phyloP scores from a whole-genome alignment of 1,284 basidiomycete genomes.

The Porphyrellus sp. region DNA sequence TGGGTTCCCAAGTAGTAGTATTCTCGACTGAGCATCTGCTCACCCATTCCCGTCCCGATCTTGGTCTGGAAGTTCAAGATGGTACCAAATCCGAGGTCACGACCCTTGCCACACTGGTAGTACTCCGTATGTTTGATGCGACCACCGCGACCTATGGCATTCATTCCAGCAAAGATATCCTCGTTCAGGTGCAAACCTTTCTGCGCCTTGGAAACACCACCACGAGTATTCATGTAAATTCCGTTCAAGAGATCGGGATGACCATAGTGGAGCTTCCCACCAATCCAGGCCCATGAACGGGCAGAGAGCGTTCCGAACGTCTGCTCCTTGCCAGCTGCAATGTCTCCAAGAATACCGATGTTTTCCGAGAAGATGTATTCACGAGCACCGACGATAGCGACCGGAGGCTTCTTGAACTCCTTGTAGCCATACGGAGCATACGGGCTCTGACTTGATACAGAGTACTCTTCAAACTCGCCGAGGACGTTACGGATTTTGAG shows the following conservation, averaged over 20 bases:
- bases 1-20: slow-evolving; percentile 99
- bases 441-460: slow-evolving; percentile 82
- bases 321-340: slow-evolving; percentile 98
- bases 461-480: slow-evolving; percentile 95
- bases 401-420: slow-evolving; percentile 85
- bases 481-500: slow-evolving; percentile 99
- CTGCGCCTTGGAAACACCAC: slow-evolving; percentile 98
- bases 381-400: slow-evolving; percentile 96
- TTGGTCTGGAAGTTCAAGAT: slow-evolving; percentile 99
- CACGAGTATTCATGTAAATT: slow-evolving; percentile 97
- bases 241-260: slow-evolving; percentile 99
- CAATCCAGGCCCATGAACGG: slow-evolving; percentile 93
- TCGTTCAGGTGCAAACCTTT: slow-evolving; percentile 98
- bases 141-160: slow-evolving; percentile 93
- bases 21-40: slow-evolving; percentile 98
- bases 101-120: slow-evolving; percentile 97
- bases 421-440: slow-evolving; percentile 87
- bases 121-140: slow-evolving; percentile 99
- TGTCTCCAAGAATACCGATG: slow-evolving; percentile 97
- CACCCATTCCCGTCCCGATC: slow-evolving; percentile 99
- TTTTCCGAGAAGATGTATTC: slow-evolving; percentile 99
- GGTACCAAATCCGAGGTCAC: slow-evolving; percentile 98
- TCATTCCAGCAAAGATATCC: slow-evolving; percentile 99
- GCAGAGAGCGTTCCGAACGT: slow-evolving; percentile 98
- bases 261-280: slow-evolving; percentile 98